Conservation (phyloP, 352 stramenopile genomes). For the Globisporangium canariense region DNA sequence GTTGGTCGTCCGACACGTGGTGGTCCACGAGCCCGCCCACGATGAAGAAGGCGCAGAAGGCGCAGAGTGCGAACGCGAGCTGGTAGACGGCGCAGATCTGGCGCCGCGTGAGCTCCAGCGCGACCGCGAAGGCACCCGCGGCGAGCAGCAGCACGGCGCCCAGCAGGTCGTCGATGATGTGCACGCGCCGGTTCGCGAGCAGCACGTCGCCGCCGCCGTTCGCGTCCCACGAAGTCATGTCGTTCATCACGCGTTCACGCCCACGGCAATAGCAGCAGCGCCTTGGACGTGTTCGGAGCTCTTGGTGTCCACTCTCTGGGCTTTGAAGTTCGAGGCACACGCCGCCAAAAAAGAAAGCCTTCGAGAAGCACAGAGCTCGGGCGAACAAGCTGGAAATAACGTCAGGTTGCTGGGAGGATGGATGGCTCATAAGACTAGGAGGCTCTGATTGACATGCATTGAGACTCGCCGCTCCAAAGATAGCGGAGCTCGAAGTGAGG, state of each 20-base stretch:
- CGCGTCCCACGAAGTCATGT: constrained; percentile 9
- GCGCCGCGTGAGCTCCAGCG: constrained; percentile 69
- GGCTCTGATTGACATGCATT: constrained; percentile 1
- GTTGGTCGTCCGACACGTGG: constrained; percentile 68
- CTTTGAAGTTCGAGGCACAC: neutral
- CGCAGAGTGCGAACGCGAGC: constrained; percentile 60
- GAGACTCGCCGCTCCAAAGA: neutral
- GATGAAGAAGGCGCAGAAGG: constrained; percentile 51
- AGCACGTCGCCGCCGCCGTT: constrained; percentile 20
- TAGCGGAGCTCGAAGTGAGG: neutral
- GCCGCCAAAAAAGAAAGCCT: neutral
- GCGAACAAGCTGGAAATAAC: neutral
- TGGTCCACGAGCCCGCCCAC: constrained; percentile 69
- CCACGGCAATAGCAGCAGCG: neutral
- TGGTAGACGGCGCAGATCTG: constrained; percentile 69
- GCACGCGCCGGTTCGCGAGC: constrained; percentile 36
- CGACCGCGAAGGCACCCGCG: constrained; percentile 34
- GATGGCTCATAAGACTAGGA: constrained; percentile 1
- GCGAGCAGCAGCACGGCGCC: constrained; percentile 59
- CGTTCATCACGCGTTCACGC: neutral
- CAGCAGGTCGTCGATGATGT: constrained; percentile 77
- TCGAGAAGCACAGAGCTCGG: neutral
- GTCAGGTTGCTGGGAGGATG: neutral
- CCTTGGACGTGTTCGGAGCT: constrained; percentile 4
- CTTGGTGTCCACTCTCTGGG: neutral